A percentile compares a stretch with the other conserved stretches of the same genome.
Conservation (phyloP, 257 asterid genomes). For the Datura wrightii region DNA sequence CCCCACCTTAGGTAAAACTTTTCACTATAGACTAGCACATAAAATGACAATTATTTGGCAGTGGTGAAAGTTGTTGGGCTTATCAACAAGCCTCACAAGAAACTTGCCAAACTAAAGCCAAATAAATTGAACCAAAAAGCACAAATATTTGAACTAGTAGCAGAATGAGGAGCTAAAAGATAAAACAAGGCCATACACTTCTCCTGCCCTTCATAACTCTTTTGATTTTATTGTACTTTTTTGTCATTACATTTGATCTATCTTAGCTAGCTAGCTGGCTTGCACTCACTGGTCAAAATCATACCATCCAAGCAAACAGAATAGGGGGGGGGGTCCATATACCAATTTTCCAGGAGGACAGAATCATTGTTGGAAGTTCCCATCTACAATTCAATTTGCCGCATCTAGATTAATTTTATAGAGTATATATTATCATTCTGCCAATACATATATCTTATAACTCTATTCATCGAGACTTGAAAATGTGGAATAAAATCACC, state of each 20-base stretch:
- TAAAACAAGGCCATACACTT: neutral
- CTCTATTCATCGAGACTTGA: too few species aligned
- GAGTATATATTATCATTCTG: too few species aligned
- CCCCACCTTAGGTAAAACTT: too few species aligned
- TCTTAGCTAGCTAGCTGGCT: neutral
- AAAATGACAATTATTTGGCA: neutral
- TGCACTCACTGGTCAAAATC: neutral
- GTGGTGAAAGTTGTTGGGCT: slow-evolving; percentile 11
- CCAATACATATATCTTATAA: too few species aligned
- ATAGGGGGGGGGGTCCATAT: neutral
- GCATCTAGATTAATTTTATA: too few species aligned
- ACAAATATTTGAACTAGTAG: neutral
- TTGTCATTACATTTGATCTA: slow-evolving; percentile 8
- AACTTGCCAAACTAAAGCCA: slow-evolving; percentile 1
- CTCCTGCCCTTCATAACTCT: slow-evolving; percentile 6
- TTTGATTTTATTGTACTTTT: neutral
- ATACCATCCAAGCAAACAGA: neutral
- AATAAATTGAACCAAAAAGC: neutral
- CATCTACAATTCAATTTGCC: too few species aligned
- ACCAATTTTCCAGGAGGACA: neutral
- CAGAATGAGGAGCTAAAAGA: neutral
- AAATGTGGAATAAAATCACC: too few species aligned
- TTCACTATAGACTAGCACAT: neutral
- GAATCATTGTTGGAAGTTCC: too few species aligned
- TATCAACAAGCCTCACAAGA: neutral